Conservation (phyloP, 164 flowering plant genomes). For the Berberis vulgaris region DNA sequence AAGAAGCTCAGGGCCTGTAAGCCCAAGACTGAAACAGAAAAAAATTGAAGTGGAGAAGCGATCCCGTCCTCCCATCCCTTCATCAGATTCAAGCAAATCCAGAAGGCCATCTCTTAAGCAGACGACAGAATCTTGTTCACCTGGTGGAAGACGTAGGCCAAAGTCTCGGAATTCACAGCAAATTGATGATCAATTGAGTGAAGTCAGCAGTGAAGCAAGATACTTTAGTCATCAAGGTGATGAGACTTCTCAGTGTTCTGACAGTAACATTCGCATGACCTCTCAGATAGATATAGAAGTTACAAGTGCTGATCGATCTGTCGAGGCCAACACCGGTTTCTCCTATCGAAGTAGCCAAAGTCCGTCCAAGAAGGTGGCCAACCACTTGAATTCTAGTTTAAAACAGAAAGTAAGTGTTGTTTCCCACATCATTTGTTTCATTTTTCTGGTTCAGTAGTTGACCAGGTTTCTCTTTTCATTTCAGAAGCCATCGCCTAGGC, state of each 20-base stretch:
- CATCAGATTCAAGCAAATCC: constrained; percentile 51
- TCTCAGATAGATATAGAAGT: constrained; percentile 37
- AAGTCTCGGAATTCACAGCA: constrained; percentile 29
- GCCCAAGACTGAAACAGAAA: constrained; percentile 70
- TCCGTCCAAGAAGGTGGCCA: constrained; percentile 9
- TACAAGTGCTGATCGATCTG: constrained; percentile 24
- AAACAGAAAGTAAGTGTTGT: constrained; percentile 23
- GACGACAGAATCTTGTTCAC: constrained; percentile 46
- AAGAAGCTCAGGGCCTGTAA: constrained; percentile 46
- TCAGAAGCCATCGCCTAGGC: constrained; percentile 31
- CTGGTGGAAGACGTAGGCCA: constrained; percentile 43
- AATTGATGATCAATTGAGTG: constrained; percentile 48
- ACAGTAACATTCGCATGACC: constrained; percentile 26
- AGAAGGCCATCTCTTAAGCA: constrained; percentile 41
- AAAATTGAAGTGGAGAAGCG: constrained; percentile 57
- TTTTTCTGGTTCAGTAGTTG: constrained; percentile 3
- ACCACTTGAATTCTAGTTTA: constrained; percentile 6
- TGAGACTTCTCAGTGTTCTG: constrained; percentile 34
- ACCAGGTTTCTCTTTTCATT: constrained; percentile 7
- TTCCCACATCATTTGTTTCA: neutral
- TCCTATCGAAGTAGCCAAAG: constrained; percentile 11
- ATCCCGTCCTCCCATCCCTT: constrained; percentile 45
- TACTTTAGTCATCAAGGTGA: constrained; percentile 41
- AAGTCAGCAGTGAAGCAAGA: constrained; percentile 42
- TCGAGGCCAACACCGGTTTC: constrained; percentile 13